Conservation (phyloP, 768 basidiomycete genomes). For the Lactarius sp. region DNA sequence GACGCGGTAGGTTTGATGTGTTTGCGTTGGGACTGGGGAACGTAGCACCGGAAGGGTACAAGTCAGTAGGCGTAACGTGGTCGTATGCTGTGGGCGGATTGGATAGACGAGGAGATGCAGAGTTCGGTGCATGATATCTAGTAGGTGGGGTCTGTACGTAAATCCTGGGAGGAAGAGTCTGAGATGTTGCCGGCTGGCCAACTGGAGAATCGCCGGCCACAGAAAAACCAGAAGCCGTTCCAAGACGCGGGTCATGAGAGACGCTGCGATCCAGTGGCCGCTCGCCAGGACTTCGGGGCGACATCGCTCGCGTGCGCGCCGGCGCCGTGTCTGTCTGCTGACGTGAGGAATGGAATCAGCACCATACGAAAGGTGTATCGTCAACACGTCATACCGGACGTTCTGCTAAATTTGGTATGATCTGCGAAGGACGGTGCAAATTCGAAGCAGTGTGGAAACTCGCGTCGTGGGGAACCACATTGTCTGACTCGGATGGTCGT, state of each 20-base stretch:
- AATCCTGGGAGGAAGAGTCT: not conserved
- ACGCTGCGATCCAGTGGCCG: not conserved
- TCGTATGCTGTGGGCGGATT: not conserved
- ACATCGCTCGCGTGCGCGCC: not conserved
- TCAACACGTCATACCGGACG: slow-evolving; percentile 8
- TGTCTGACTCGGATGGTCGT: slow-evolving; percentile 3
- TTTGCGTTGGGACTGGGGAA: not conserved
- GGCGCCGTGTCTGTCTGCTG: not conserved
- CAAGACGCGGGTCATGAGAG: not conserved
- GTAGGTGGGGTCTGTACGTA: slow-evolving; percentile 16
- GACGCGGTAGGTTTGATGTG: not conserved
- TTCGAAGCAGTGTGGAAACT: not conserved
- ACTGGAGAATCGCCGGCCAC: not conserved
- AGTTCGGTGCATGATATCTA: slow-evolving; percentile 4
- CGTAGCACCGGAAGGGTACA: not conserved
- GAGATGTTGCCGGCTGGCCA: not conserved
- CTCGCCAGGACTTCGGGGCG: not conserved
- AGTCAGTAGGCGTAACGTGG: not conserved
- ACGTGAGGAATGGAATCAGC: not conserved
- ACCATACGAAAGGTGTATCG: too few relatives aligned
- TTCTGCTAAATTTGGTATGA: not conserved
- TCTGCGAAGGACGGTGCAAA: not conserved
- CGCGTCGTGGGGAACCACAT: not conserved
- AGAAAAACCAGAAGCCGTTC: not conserved
- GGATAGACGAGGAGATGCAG: slow-evolving; percentile 6